Evolutionary conservation across 1,139 yeast genomes (phyloP), one percentile per base, ranked within the genome.

Genomic region (Magnusiomyces starmeri): DNA sequence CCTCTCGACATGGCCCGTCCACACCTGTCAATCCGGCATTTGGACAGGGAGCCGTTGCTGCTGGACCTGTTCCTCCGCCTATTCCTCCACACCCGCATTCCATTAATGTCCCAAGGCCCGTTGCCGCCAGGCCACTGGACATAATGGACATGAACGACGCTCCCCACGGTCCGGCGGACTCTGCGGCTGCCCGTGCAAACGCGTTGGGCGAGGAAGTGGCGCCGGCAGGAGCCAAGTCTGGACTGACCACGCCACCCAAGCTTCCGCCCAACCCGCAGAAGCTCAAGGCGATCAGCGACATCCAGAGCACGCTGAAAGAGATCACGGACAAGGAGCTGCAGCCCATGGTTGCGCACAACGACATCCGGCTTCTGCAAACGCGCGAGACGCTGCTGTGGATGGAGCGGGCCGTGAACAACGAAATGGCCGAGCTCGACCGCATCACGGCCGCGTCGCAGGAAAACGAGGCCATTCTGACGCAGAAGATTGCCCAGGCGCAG

Each of bases 341-440:
- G 35, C 44, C 51, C 9, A 37, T 49, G 54, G 46, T 51, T 14
- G 52, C 41, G 44, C 55, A 12, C 61, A 60, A 96, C 61, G 96
- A 86, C 66, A 96, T 96, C 0, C 75, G 92, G 46, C 71, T 92
- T 53, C 87, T n/a, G 48, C 59, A 43, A 34, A 56, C 45, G 45
- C 43, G 29, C 16, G 56, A 54, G 21, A 59, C 65, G 24, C 59
- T 69, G 43, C 55, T 54, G 25, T 64, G 68, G 63, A 58, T 66
- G 50, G 65, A 64, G 32, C 46, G 51, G 2, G 60, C 67, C 10
- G 55, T 66, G 22, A 52, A 53, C 1, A 95, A 0, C 85, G 97
- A 0, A 90, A 89, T 60, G 76, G 95, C 62, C 79, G 84, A 40
- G 82, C 95, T 1, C 83, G 83, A n/a, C 85, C 87, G 53, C 49